Evolutionary conservation across 2,329 filamentous ascomycete genomes (phyloP).

Genomic region (Exophiala mesophila): DNA sequence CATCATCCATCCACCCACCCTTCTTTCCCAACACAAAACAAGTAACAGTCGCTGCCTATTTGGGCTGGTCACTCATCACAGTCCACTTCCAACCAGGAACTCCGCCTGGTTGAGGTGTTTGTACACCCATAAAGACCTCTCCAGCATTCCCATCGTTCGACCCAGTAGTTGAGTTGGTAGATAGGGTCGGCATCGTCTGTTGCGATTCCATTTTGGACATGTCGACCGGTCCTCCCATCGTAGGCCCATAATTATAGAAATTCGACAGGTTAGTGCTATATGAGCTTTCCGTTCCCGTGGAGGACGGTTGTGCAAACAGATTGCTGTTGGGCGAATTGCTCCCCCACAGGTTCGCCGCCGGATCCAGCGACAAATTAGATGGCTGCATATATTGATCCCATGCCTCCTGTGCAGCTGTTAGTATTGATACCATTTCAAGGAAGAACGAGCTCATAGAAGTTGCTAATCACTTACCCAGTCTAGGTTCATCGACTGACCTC

Average conservation of each 20-base stretch:
- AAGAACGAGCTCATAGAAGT: not conserved
- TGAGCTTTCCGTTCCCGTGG: constrained; percentile 11
- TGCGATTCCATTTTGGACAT: constrained; percentile 9
- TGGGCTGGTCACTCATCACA: constrained; percentile 21
- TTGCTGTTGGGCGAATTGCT: constrained; percentile 19
- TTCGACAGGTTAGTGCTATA: constrained; percentile 16
- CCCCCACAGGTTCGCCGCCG: constrained; percentile 36
- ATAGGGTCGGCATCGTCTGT: constrained; percentile 16
- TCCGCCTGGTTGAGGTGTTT: constrained; percentile 22
- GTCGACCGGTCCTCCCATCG: constrained; percentile 16
- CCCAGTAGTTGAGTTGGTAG: constrained; percentile 7
- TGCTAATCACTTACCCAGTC: constrained; percentile 59
- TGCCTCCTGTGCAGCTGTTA: constrained; percentile 49
- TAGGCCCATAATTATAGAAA: constrained; percentile 12
- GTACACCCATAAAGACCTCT: constrained; percentile 27
- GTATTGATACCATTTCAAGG: constrained; percentile 8
- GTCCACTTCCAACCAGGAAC: constrained; percentile 26
- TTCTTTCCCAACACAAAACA: not conserved
- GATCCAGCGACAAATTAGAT: constrained; percentile 44
- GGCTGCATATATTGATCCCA: constrained; percentile 65
- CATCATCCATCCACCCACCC: too few species aligned
- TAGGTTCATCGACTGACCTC: constrained; percentile 46
- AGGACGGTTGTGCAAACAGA: constrained; percentile 18
- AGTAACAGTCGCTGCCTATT: constrained; percentile 9
- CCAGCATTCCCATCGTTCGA: constrained; percentile 19